Base-by-base conservation (phyloP, 2,329 filamentous ascomycete genomes). In the Camptophora hylomeconis region DNA sequence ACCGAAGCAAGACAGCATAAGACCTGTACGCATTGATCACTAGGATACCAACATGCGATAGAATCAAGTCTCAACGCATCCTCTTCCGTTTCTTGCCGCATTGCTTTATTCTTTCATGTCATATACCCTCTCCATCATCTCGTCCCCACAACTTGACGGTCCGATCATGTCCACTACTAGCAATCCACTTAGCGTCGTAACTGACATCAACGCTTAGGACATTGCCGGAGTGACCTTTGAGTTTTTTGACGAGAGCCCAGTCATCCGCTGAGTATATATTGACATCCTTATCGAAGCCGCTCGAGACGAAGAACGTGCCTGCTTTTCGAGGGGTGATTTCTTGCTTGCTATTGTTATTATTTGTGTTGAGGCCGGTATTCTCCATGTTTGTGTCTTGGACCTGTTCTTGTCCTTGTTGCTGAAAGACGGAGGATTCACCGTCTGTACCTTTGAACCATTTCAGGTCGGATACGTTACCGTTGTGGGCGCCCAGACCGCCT, bases 221-320 rank as follows among this genome's bases (percentile, higher is more conserved):
- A 21, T 92, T 89, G 2, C 83, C 86, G 2, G 84, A 83, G 54
- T 98, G 89, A 0, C 86, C 89, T 44, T 77, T 82, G 34, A 98
- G 60, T 10, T 76, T 82, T 56, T 92, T 92, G 36, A 86, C 74
- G 34, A 92, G 58, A 1, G 80, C 77, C 86, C 89, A 98, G 57
- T 98, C 87, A 51, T 98, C 89, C 2, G 84, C 84, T 5, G 84
- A 93, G 57, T 92, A 95, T 42, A 98, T 69, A 51, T 94, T 93
- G 56, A 98, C 79, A 44, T 84, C 87, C 52, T 80, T 83, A 58
- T 98, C 89, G 49, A 95, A 95, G 0, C 89, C 89, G 43, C 77
- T 75, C 3, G 76, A 84, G 3, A 94, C 77, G 42, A 98, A 79
- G 55, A 94, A 94, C 0, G 86, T 92, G 25, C 86, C 81, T 0